Evolutionary conservation across 139 green algal genomes (phyloP), one percentile per base, ranked within the genome.

Genomic region (Chlorella sorokiniana): DNA sequence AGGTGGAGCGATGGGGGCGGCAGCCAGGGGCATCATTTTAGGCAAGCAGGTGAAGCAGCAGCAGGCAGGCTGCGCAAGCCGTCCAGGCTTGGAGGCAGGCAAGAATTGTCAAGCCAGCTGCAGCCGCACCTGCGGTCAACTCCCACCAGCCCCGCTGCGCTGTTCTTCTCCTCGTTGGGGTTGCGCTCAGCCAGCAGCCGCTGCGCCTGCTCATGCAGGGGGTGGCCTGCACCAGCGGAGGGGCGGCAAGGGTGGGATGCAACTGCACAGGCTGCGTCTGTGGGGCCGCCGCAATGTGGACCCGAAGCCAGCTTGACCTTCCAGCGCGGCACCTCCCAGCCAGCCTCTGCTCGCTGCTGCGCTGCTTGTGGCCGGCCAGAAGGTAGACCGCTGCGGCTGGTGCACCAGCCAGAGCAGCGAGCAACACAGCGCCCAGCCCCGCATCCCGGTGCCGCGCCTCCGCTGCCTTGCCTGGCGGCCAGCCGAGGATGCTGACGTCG

Each of bases 81-180:
- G n/a, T n/a, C n/a, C n/a, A n/a, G n/a, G n/a, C n/a, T n/a, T n/a
- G n/a, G n/a, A n/a, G n/a, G n/a, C n/a, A n/a, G n/a, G n/a, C 61
- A 35, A 35, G 4, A 10, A 22, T 4, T 71, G 56, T 22, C 56
- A 10, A 33, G 56, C 56, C 56, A n/a, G 56, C 16, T 65, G 56
- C 56, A 10, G 6, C 6, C 56, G 23, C 56, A 81, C 42, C 94
- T 87, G 14, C 89, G 82, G 9, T 81, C 64, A 37, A 81, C 42
- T 1, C 91, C 91, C 68, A 72, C 85, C 52, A 95, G 79, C 2
- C 90, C 91, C 1, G 89, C 81, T 0, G 87, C 86, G 37, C 73
- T 91, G 84, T 95, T 93, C 75, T 93, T 92, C 22, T 96, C 88
- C 84, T 87, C 63, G 76, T 95, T 95, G 22, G 90, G 88, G 80